phyloP scores from a whole-genome alignment of 441 rosid genomes.

The Corymbia calophylla region DNA sequence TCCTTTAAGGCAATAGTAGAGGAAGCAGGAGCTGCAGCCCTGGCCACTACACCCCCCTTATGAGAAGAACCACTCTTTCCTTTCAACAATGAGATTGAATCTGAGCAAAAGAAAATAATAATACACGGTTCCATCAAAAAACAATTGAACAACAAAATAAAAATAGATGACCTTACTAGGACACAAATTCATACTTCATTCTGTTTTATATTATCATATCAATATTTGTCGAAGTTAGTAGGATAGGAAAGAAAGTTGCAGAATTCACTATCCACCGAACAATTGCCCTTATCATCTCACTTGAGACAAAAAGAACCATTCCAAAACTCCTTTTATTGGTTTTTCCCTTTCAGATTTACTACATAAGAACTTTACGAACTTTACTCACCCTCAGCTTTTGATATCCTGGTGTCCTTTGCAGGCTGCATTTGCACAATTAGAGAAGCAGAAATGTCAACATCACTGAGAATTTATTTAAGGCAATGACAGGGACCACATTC shows the following conservation, averaged over 20 bases:
- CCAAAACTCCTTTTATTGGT: neutral
- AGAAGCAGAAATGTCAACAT: neutral
- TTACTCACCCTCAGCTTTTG: slow-evolving; percentile 32
- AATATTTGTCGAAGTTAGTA: neutral
- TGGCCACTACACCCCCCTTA: slow-evolving; percentile 26
- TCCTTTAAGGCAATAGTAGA: slow-evolving; percentile 29
- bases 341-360: neutral
- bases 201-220: neutral
- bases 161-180: neutral
- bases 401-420: slow-evolving; percentile 16
- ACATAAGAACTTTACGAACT: slow-evolving; percentile 10
- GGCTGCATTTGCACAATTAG: slow-evolving; percentile 23
- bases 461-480: neutral
- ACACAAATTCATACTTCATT: neutral
- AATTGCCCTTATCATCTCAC: neutral
- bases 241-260: neutral
- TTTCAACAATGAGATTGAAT: slow-evolving; percentile 17
- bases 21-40: slow-evolving; percentile 20
- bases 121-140: neutral
- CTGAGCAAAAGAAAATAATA: slow-evolving; percentile 11
- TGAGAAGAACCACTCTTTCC: slow-evolving; percentile 26
- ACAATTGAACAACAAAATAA: neutral
- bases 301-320: neutral
- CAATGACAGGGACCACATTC: neutral
- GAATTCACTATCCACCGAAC: neutral